These are phyloP conservation scores for Wickerhamiella siamensis DNA, from an alignment of 805 yeast species.

Conservation along the genomic window DNA sequence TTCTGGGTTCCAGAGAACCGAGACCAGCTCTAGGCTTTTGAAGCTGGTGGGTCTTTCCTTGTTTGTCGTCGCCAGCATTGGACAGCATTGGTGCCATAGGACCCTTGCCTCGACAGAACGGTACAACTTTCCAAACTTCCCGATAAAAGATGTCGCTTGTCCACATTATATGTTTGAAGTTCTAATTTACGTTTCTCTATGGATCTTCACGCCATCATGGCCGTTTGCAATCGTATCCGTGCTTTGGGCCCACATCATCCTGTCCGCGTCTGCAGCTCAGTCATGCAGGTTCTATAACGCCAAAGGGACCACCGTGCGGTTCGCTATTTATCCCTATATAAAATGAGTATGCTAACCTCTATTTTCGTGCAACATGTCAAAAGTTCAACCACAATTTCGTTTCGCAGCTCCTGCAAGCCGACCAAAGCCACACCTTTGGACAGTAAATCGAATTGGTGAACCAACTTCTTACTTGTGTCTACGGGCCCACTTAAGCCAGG, in stretches of 20 bases:
- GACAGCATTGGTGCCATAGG: constrained; percentile 36
- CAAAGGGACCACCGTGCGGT: constrained; percentile 5
- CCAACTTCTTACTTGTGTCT: constrained; percentile 15
- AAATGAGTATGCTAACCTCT: too few species aligned
- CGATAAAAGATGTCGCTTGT: constrained; percentile 31
- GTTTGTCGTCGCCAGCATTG: constrained; percentile 28
- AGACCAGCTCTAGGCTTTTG: background rate
- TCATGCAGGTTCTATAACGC: constrained; percentile 31
- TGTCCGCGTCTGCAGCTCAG: constrained; percentile 37
- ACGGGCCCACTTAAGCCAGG: constrained; percentile 10
- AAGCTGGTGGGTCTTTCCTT: constrained; percentile 13
- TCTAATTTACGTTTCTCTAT: constrained; percentile 30
- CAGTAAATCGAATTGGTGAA: constrained; percentile 7
- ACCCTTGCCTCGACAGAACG: constrained; percentile 37
- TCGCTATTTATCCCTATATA: constrained; percentile 11
- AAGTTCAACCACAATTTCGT: background rate
- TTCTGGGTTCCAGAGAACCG: background rate
- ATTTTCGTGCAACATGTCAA: too few species aligned
- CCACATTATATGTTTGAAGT: constrained; percentile 56
- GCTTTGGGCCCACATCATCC: constrained; percentile 28
- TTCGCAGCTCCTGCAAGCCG: background rate
- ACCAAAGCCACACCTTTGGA: background rate
- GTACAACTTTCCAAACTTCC: constrained; percentile 36
- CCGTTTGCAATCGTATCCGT: constrained; percentile 13
- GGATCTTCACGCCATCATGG: constrained; percentile 10